Percentiles rank a stretch among this genome's conserved stretches.
These are phyloP conservation scores for Aspergillus nanangensis DNA, from an alignment of 495 filamentous ascomycete genomes.

Conservation along the genomic window DNA sequence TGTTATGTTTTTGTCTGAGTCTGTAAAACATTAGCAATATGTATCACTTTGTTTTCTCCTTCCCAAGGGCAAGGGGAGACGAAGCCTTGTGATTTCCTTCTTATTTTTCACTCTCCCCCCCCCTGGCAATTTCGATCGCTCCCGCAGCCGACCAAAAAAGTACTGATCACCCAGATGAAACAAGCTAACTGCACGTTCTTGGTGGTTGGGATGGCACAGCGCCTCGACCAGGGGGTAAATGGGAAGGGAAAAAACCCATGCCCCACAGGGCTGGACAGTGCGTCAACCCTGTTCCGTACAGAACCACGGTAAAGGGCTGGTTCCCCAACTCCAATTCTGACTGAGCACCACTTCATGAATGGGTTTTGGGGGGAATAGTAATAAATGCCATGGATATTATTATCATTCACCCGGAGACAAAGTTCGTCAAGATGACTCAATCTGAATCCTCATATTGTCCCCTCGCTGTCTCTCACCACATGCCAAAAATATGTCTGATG, in stretches of 20 bases:
- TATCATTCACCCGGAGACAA: too few relatives aligned
- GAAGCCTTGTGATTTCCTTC: neutral
- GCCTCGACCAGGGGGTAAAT: too few relatives aligned
- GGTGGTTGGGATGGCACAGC: neutral
- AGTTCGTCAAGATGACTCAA: too few relatives aligned
- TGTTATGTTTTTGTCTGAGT: neutral
- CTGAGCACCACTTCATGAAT: neutral
- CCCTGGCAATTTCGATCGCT: neutral
- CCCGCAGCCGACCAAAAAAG: neutral
- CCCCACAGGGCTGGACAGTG: conserved; percentile 5
- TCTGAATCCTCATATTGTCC: too few relatives aligned
- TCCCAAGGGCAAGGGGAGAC: neutral
- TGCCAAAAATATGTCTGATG: too few relatives aligned
- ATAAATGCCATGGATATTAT: too few relatives aligned
- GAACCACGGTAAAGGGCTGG: neutral
- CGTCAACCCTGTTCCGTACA: neutral
- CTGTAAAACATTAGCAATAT: neutral
- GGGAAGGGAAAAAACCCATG: neutral
- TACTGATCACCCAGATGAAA: conserved; percentile 6
- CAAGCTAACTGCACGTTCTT: conserved; percentile 1
- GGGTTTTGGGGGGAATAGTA: too few relatives aligned
- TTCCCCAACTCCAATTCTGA: neutral
- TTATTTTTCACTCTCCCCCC: neutral
- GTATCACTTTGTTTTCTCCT: neutral
- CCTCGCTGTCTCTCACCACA: too few relatives aligned